Evolutionary conservation across 805 yeast genomes (phyloP), one percentile per base, ranked within the genome.

Genomic region (Yamadazyma insecticola): DNA sequence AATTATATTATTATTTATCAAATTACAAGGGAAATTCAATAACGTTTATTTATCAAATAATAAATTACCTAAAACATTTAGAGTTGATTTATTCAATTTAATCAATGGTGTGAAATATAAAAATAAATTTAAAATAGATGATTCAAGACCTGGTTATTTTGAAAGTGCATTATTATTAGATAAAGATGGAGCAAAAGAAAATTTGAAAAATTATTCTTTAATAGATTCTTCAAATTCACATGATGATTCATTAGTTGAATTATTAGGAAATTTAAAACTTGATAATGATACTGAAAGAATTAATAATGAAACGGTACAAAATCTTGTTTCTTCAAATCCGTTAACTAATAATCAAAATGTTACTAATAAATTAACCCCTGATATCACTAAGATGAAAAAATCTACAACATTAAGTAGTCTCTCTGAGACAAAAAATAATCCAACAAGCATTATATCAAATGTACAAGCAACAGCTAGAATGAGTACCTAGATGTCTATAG

Each of bases 111-210:
- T 72, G 23, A 65, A 60, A 35, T 67, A 67, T 36, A 58, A 60
- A 15, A 73, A 73, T 40, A 46, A 47, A 6, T 46, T 76, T 36
- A 71, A 70, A 41, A 70, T 76, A 22, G 81, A 76, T 47, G 81
- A 78, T 26, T 73, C 80, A 3, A 51, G 70, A 32, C 81, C 82
- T 1, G 81, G 81, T 1, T 72, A 76, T 33, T 73, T 76, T 52
- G 82, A 76, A 51, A 63, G 73, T 13, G 70, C 81, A 19, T 47
- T 75, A 43, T 51, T 76, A 17, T 55, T 75, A 30, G 80, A 74
- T 40, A 56, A 67, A 2, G 75, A 70, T 39, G 57, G 60, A 15
- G 72, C 78, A 1, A 56, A 60, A 31, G 51, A 63, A 43, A 57
- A 56, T 24, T 57, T 72, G 32, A 66, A 67, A 35, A 64, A 60